These are phyloP conservation scores for Taphrina sp. DNA, from an alignment of 1,139 yeast genomes.

Conservation along the genomic window DNA sequence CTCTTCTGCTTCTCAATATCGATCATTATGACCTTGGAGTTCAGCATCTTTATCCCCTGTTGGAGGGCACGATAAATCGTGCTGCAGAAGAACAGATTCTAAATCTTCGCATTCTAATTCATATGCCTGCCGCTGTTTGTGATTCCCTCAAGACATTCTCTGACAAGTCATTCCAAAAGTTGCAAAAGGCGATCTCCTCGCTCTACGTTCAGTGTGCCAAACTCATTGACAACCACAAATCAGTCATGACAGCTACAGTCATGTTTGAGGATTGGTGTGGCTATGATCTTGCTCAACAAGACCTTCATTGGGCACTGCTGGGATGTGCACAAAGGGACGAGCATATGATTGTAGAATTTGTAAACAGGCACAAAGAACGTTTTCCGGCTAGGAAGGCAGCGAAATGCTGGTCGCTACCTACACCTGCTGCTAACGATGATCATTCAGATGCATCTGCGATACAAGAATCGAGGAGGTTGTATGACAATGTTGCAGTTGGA, in stretches of 20 bases:
- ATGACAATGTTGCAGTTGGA: constrained; percentile 60
- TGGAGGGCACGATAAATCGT: too few relatives aligned
- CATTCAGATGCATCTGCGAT: not conserved
- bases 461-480: not conserved
- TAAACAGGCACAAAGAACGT: not conserved
- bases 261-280: constrained; percentile 23
- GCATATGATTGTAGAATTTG: not conserved
- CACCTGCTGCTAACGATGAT: not conserved
- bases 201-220: not conserved
- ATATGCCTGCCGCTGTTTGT: too few relatives aligned
- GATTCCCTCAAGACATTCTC: too few relatives aligned
- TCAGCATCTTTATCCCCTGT: too few relatives aligned
- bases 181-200: constrained; percentile 1
- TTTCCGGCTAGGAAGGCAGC: not conserved
- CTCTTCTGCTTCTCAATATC: too few relatives aligned
- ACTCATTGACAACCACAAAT: not conserved
- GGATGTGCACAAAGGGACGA: not conserved
- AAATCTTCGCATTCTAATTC: too few relatives aligned
- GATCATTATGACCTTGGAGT: too few relatives aligned
- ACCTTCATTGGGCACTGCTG: constrained; percentile 5
- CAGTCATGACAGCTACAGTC: not conserved
- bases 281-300: constrained; percentile 24
- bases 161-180: too few relatives aligned
- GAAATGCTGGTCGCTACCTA: not conserved
- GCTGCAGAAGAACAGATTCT: too few relatives aligned